Base-by-base conservation (phyloP, 2,329 filamentous ascomycete genomes). In the Colletotrichum shisoi region DNA sequence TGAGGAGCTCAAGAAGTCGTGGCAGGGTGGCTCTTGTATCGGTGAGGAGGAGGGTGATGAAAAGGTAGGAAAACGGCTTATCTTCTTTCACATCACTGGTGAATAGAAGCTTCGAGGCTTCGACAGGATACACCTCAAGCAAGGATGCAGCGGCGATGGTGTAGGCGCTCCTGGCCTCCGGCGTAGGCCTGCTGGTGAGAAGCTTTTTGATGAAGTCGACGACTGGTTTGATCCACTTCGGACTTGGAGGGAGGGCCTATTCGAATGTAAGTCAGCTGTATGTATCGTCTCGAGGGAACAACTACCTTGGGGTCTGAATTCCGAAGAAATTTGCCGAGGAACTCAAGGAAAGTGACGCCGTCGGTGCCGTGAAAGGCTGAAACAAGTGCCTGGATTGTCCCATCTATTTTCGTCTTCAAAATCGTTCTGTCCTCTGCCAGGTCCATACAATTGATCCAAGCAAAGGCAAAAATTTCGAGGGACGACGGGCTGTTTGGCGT, bases 1-100 rank as follows among this genome's bases (percentile, higher is more conserved):
- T 88, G 63, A 90, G 82, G 61, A 85, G 80, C 48, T 82, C 80
- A 2, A 91, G 79, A 1, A 91, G 79, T 3, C 83, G 79, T 1
- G 89, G 89, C 27, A 88, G 80, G 0, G 87, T 87, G 13, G 88
- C 84, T 46, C 87, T 84, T 31, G 91, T 80, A 73, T 91, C 89
- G 64, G 90, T 86, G 40, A 90, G 82, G 7, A 90, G 73, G n/a
- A 90, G 82, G 70, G 85, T 89, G 62, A 90, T 76, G 63, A 91
- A 82, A 4, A 91, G 78, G 71, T 88, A 90, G 1, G 86, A 83
- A 68, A 87, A 85, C 0, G 87, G 83, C 68, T 85, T 87, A 40
- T 81, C 79, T 1, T 78, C 73, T 31, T 75, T 74, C 19, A 72
- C 74, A 4, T 78, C 73, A 61, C 83, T 78, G 8, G 79, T 77